A percentile compares a stretch with the other conserved stretches of the same genome.
Conservation (phyloP, 306 rosid genomes). For the Prunus kanzakura region DNA sequence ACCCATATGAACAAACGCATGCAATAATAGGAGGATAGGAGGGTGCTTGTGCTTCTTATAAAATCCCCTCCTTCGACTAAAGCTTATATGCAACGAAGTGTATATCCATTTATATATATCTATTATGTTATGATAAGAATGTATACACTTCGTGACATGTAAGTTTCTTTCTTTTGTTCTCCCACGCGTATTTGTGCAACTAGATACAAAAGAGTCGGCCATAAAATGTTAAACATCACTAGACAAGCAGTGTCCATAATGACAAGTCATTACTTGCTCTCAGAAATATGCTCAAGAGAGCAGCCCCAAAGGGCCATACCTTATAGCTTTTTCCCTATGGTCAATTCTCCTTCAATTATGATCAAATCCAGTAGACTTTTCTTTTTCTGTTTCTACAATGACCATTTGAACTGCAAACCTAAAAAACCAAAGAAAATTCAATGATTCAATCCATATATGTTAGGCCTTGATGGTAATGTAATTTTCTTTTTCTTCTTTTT, state of each 20-base stretch:
- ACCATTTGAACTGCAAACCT: background rate
- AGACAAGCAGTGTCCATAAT: background rate
- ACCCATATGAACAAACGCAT: too few relatives aligned
- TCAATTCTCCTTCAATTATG: background rate
- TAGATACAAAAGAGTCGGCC: background rate
- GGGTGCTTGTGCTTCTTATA: too few relatives aligned
- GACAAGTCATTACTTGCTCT: background rate
- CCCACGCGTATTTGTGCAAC: too few relatives aligned
- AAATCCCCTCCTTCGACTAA: too few relatives aligned
- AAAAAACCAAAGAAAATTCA: background rate
- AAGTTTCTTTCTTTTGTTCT: too few relatives aligned
- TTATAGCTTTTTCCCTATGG: background rate
- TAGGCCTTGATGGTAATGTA: too few relatives aligned
- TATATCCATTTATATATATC: too few relatives aligned
- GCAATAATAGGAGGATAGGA: too few relatives aligned
- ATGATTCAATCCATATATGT: background rate
- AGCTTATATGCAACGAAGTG: too few relatives aligned
- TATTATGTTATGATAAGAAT: too few relatives aligned
- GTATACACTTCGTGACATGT: too few relatives aligned
- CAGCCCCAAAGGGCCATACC: background rate
- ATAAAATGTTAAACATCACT: background rate
- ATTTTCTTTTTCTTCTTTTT: too few relatives aligned
- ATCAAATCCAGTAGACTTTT: background rate
- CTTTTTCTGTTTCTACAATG: background rate
- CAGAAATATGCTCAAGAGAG: background rate